These are phyloP conservation scores for Myriosclerotinia curreyana DNA, from an alignment of 2,329 filamentous ascomycete genomes.

Conservation along the genomic window DNA sequence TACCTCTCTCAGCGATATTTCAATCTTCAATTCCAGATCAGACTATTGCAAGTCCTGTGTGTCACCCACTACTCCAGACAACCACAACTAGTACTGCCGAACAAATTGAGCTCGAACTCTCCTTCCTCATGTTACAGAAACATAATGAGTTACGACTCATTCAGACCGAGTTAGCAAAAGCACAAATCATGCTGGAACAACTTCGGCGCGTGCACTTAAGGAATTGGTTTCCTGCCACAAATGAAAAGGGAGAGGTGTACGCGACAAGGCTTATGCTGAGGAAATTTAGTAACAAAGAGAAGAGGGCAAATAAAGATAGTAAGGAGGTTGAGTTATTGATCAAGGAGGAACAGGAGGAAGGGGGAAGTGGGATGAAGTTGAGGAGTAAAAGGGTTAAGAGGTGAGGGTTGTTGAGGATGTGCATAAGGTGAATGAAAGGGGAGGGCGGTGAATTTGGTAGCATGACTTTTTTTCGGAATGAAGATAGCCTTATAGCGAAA, in stretches of 20 bases:
- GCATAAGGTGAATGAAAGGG: not conserved
- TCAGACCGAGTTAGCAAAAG: slow-evolving; percentile 94
- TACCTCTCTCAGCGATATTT: not conserved
- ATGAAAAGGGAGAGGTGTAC: slow-evolving; percentile 48
- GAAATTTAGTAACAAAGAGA: not conserved
- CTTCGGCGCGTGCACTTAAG: slow-evolving; percentile 87
- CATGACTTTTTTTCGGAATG: not conserved
- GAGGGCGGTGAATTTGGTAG: not conserved
- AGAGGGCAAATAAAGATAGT: not conserved
- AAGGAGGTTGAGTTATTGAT: not conserved
- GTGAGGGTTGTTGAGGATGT: not conserved
- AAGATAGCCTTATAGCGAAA: not conserved
- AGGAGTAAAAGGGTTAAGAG: not conserved
- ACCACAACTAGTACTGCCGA: not conserved
- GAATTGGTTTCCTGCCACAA: slow-evolving; percentile 69
- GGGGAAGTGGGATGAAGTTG: slow-evolving; percentile 2
- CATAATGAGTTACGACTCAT: slow-evolving; percentile 92
- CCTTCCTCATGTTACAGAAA: slow-evolving; percentile 69
- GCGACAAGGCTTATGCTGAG: not conserved
- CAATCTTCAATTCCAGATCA: not conserved
- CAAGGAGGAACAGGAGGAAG: not conserved
- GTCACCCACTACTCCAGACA: not conserved
- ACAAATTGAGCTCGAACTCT: slow-evolving; percentile 5
- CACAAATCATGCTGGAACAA: slow-evolving; percentile 89
- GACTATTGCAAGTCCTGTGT: not conserved